Conservation (phyloP, 163 green algal genomes). For the Chlamydomonas reinhardtii region DNA sequence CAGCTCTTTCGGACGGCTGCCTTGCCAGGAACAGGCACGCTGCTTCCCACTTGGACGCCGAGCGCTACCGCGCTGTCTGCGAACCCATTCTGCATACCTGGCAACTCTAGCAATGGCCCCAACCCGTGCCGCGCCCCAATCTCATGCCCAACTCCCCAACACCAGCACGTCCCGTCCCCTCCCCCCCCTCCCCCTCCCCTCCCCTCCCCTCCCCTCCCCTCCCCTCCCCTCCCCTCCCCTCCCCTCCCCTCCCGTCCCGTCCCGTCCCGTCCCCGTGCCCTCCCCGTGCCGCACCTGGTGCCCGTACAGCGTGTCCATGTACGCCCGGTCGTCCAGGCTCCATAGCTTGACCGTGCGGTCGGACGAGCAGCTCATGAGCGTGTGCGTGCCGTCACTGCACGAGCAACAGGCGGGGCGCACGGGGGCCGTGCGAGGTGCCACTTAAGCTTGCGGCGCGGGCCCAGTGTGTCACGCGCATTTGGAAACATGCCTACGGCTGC, state of each 20-base stretch:
- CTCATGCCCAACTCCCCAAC: neutral
- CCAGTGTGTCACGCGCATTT: no score
- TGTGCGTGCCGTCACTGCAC: slow-evolving; percentile 77
- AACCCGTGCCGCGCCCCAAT: no score
- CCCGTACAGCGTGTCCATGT: slow-evolving; percentile 97
- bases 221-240: neutral
- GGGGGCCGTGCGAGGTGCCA: no score
- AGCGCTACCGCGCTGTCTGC: no score
- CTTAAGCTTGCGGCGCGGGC: no score
- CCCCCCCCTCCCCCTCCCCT: neutral
- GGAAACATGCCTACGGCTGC: no score
- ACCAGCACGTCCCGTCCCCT: no score
- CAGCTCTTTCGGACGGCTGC: no score
- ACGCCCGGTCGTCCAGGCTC: slow-evolving; percentile 90
- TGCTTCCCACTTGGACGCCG: no score
- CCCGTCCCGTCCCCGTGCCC: neutral
- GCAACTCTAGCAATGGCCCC: no score
- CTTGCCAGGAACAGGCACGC: no score
- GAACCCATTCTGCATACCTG: no score
- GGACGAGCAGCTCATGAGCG: slow-evolving; percentile 86
- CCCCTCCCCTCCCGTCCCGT: neutral
- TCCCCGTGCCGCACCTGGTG: slow-evolving; percentile 63
- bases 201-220: neutral
- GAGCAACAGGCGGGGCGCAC: neutral
- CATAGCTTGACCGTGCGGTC: slow-evolving; percentile 90